A percentile compares a stretch with the other conserved stretches of the same genome.
These are phyloP conservation scores for Coniochaeta sp. DNA, from an alignment of 2,329 filamentous ascomycete genomes.

Conservation along the genomic window DNA sequence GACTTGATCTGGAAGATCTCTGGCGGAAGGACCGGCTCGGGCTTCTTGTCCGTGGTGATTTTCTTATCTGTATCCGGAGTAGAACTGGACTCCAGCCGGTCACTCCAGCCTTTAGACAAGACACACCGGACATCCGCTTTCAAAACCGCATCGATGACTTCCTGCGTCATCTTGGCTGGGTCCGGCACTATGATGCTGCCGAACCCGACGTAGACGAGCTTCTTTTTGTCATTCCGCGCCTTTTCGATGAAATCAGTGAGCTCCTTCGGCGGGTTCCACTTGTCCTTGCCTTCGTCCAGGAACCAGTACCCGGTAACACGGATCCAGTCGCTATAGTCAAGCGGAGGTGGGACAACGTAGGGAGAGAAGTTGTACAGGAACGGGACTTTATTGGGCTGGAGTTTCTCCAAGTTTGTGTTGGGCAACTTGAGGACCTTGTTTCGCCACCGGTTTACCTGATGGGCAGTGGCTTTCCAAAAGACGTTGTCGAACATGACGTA, in stretches of 20 bases:
- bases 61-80: constrained; percentile 40
- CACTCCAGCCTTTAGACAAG: constrained; percentile 94
- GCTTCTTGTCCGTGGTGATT: constrained; percentile 42
- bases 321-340: constrained; percentile 98
- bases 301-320: constrained; percentile 98
- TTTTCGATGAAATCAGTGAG: constrained; percentile 76
- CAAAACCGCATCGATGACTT: constrained; percentile 84
- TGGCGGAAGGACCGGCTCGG: constrained; percentile 63
- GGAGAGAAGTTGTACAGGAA: constrained; percentile 98
- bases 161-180: constrained; percentile 78
- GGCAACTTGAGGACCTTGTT: constrained; percentile 71
- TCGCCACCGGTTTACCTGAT: constrained; percentile 90
- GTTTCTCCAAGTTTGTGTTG: constrained; percentile 76
- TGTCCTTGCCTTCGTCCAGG: constrained; percentile 61
- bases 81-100: constrained; percentile 42
- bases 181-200: constrained; percentile 93
- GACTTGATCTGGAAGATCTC: constrained; percentile 86
- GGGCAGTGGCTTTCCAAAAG: constrained; percentile 90
- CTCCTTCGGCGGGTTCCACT: constrained; percentile 68
- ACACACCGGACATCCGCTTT: constrained; percentile 94
- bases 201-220: constrained; percentile 94
- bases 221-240: constrained; percentile 75
- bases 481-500: constrained; percentile 96
- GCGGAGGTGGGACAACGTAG: constrained; percentile 83
- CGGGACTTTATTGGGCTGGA: constrained; percentile 96